A percentile compares a stretch with the other conserved stretches of the same genome.
phyloP scores from a whole-genome alignment of 78 protist genomes.

The Cavenderia fasciculata region DNA sequence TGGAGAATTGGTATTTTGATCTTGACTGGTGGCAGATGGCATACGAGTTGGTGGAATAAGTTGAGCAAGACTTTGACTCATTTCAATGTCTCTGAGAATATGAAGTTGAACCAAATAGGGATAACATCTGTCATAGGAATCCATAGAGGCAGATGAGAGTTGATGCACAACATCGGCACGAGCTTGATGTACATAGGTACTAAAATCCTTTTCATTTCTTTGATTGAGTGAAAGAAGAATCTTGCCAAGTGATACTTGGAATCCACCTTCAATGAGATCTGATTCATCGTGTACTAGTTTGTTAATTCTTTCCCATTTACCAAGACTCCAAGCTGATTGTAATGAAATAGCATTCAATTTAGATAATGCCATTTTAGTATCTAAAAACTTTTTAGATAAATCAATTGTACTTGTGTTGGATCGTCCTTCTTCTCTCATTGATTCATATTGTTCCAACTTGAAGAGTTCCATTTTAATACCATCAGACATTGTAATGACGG shows the following conservation, averaged over 20 bases:
- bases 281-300: no score
- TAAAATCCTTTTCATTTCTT: slow-evolving; percentile 39
- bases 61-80: neutral
- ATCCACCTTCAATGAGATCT: neutral
- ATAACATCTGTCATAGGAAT: slow-evolving; percentile 82
- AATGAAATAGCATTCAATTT: slow-evolving; percentile 1
- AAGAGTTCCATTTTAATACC: slow-evolving; percentile 25
- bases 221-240: slow-evolving; percentile 1
- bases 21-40: neutral
- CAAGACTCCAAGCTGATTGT: slow-evolving; percentile 63
- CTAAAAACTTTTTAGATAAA: no score
- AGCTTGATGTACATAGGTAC: neutral
- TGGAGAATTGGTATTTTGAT: neutral
- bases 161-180: slow-evolving; percentile 1
- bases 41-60: no score
- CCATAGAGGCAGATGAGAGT: slow-evolving; percentile 78
- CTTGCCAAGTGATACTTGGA: slow-evolving; percentile 15
- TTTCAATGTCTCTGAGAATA: slow-evolving; percentile 89
- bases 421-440: neutral
- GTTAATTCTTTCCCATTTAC: slow-evolving; percentile 76
- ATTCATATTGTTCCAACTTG: neutral
- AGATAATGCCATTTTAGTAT: neutral
- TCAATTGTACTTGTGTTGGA: slow-evolving; percentile 1
- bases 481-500: slow-evolving; percentile 16
- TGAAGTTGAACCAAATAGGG: slow-evolving; percentile 78